Evolutionary conservation across 805 yeast genomes (phyloP).

Genomic region (Isabelozyma rhagii): DNA sequence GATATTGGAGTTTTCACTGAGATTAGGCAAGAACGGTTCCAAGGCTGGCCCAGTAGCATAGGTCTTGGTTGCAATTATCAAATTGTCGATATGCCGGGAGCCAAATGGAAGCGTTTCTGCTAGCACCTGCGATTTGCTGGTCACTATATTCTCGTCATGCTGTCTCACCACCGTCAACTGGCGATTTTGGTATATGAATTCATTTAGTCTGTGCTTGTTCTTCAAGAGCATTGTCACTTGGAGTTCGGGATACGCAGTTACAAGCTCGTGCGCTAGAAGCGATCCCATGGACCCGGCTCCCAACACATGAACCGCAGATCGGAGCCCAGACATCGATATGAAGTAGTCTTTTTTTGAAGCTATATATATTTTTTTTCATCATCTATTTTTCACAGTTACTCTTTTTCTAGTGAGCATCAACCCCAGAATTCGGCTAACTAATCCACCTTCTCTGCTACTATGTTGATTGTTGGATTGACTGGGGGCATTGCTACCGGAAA

Average conservation of each 20-base stretch:
- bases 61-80: constrained; percentile 79
- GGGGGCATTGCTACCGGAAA: constrained; percentile 99
- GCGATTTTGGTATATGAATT: constrained; percentile 40
- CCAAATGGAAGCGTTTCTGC: constrained; percentile 22
- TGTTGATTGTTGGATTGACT: constrained; percentile 92
- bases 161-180: constrained; percentile 26
- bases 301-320: constrained; percentile 30
- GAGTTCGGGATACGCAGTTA: constrained; percentile 32
- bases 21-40: constrained; percentile 46
- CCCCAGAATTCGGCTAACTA: background rate
- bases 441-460: constrained; percentile 17
- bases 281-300: constrained; percentile 58
- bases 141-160: constrained; percentile 11
- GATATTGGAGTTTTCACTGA: constrained; percentile 52
- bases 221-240: constrained; percentile 34
- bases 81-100: constrained; percentile 40
- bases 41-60: constrained; percentile 69
- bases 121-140: constrained; percentile 9
- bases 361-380: background rate
- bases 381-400: background rate
- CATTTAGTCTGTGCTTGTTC: constrained; percentile 38
- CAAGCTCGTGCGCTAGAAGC: constrained; percentile 44
- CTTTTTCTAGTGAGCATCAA: background rate
- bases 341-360: too few relatives aligned
- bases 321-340: too few relatives aligned